Base-by-base conservation (phyloP, 202 grass and related monocot genomes). In the Tripidium arundinaceum region DNA sequence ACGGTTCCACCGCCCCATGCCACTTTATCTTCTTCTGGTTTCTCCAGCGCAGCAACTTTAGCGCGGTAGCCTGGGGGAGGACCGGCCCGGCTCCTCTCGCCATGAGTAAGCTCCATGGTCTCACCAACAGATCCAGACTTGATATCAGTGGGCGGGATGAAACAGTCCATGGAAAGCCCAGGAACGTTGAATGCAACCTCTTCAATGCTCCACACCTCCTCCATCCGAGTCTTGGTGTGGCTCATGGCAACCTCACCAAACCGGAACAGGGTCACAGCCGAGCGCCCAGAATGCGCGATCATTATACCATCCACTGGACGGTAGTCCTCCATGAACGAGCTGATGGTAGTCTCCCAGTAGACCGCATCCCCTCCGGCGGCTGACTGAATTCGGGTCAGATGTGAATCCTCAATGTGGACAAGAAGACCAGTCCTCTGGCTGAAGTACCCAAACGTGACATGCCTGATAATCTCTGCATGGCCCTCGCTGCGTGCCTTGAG, bases 181-280 rank as follows among this genome's bases (percentile, higher is more conserved):
- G 89, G 85, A 14, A 95, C 87, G 39, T 95, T 90, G 81, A 95
- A 95, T 11, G 77, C 92, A 0, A 83, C 87, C 78, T 95, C 92
- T 78, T 95, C 87, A 42, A 95, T 92, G 76, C 77, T 91, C 92
- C 92, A 95, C 19, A 83, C 83, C 85, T 95, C 92, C 6, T 92
- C 92, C 83, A 92, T 90, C 76, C 87, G 77, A 13, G 80, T 87
- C 79, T 92, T 95, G 47, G 83, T 86, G 62, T 92, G 89, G 80
- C 88, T 95, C 86, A 95, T 86, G 55, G 93, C 89, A 19, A 85
- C 85, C 77, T 92, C 90, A 8, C 93, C 93, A 5, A 92, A 95
- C 50, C 87, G 61, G 72, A 92, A 86, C 33, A 95, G 69, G 2
- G 89, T 95, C 26, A 87, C 89, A 4, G 72, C 70, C 0, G 93